phyloP scores from a whole-genome alignment of 441 rosid species.

The Metrosideros polymorpha region DNA sequence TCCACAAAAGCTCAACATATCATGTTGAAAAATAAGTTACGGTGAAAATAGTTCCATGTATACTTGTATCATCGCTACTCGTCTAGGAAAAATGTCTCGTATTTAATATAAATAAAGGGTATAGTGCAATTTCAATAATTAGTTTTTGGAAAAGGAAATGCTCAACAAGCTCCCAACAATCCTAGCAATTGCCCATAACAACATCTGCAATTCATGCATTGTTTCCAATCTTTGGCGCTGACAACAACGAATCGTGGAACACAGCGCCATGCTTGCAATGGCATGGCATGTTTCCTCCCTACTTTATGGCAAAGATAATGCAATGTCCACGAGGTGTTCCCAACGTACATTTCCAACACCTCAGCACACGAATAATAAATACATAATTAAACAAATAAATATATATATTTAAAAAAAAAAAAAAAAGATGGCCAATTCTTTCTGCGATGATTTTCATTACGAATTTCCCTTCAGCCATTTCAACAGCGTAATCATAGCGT shows the following conservation, averaged over 20 bases:
- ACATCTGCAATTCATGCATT: neutral
- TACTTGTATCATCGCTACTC: neutral
- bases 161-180: neutral
- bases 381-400: neutral
- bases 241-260: too few relatives aligned
- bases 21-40: neutral
- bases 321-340: neutral
- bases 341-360: neutral
- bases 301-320: neutral
- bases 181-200: neutral
- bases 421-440: neutral
- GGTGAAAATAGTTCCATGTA: neutral
- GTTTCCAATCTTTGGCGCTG: too few relatives aligned
- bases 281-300: neutral
- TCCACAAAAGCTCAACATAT: neutral
- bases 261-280: neutral
- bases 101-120: too few relatives aligned
- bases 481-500: neutral
- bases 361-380: too few relatives aligned
- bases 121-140: too few relatives aligned
- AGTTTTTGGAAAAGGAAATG: too few relatives aligned
- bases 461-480: neutral
- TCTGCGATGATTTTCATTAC: neutral
- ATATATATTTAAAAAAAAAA: neutral
- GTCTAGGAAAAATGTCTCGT: neutral